phyloP scores from a whole-genome alignment of 2,329 filamentous ascomycete species.

The Chaetomiaceae sp. region DNA sequence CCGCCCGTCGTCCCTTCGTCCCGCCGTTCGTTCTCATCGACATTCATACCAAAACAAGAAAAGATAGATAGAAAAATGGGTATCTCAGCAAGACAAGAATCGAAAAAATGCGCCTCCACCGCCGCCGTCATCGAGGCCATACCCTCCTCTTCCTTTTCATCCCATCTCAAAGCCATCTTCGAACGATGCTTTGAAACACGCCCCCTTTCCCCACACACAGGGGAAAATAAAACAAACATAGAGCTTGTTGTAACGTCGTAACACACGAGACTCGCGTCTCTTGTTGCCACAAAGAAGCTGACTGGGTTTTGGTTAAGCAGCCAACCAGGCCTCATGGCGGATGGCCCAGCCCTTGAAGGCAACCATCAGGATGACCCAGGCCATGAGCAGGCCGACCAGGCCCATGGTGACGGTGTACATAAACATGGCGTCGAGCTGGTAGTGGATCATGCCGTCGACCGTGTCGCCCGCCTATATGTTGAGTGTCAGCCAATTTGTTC shows the following conservation, averaged over 20 bases:
- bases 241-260: too few species aligned
- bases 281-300: not conserved
- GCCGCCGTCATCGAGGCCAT: not conserved
- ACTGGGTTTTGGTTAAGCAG: too few species aligned
- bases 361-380: conserved; percentile 72
- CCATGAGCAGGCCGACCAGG: conserved; percentile 75
- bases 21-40: conserved; percentile 4
- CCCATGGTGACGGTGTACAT: conserved; percentile 86
- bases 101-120: conserved; percentile 7
- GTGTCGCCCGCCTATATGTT: conserved; percentile 67
- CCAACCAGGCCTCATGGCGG: conserved; percentile 36
- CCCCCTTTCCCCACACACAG: too few species aligned
- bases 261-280: too few species aligned
- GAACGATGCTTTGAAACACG: too few species aligned
- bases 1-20: not conserved
- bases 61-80: conserved; percentile 14
- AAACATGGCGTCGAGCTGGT: conserved; percentile 84
- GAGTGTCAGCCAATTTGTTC: too few species aligned
- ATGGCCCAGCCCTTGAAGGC: conserved; percentile 85
- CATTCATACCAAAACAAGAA: not conserved
- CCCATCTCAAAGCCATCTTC: too few species aligned
- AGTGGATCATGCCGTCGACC: conserved; percentile 68
- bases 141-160: not conserved
- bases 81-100: conserved; percentile 22
- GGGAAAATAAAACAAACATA: too few species aligned